Evolutionary conservation across 305 asterid genomes (phyloP).

Genomic region (Solanum hybrid): DNA sequence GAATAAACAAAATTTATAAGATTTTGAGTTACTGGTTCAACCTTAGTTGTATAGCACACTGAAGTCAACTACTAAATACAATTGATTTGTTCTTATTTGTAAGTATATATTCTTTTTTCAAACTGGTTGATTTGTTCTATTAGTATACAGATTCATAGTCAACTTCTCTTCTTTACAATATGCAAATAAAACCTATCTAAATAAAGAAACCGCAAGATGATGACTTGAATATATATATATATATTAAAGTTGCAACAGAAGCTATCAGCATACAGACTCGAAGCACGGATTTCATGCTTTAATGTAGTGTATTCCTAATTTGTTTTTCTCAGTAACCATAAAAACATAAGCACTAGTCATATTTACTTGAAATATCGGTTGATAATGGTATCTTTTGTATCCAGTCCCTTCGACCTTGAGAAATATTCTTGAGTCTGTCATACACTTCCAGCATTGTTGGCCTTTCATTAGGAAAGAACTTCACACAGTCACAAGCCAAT

Average conservation of each 20-base stretch:
- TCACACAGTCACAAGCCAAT: constrained; percentile 14
- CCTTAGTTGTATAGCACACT: neutral
- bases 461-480: constrained; percentile 11
- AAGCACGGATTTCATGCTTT: neutral
- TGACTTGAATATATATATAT: neutral
- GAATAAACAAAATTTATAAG: too few species aligned
- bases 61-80: neutral
- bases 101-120: too few species aligned
- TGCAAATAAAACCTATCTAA: neutral
- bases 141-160: neutral
- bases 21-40: too few species aligned
- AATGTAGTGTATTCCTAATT: neutral
- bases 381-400: neutral
- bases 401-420: neutral
- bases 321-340: neutral
- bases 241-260: neutral
- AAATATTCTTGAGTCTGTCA: neutral
- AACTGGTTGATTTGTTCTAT: neutral
- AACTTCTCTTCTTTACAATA: neutral
- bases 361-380: neutral
- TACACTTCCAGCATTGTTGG: constrained; percentile 22
- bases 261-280: neutral
- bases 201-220: neutral
- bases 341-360: neutral
- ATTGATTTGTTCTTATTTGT: neutral